Evolutionary conservation across 306 rosid species (phyloP), one percentile per base, ranked within the genome.

Genomic region (Aeschynomene evenia): DNA sequence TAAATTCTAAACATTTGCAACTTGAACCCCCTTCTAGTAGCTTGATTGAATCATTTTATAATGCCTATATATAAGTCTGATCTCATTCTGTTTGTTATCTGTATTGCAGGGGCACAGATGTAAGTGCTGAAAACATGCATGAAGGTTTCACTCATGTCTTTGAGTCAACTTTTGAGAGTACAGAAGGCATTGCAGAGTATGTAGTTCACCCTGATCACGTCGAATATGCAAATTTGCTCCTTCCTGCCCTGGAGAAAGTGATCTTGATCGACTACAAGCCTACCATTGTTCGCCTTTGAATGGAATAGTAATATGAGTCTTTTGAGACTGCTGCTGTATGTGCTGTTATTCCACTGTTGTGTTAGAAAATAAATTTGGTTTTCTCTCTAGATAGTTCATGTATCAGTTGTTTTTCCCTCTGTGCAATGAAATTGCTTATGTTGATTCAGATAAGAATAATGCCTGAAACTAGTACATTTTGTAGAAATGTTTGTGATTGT

Each of bases 71-170:
- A 4, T 14, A 53, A 20, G 9, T 46, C 24, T 59, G 6, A 4
- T 40, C n/a, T 45, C 20, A 45, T 14, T 58, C 0, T 54, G 16
- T 75, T 15, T 9, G 23, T 54, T 46, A 43, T 28, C 53, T 60
- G 63, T 68, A 56, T 63, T 68, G 55, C 79, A 89, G 96, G 86
- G 96, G 96, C 36, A 89, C 53, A 63, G 95, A 92, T 70, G 80
- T 89, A 62, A 87, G 96, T 84, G 72, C 66, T 46, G 93, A 89
- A 70, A 92, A 88, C 57, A 5, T 86, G 76, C 95, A 92, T 79
- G 89, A 89, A 71, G 98, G 98, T 64, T 89, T 78, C 77, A 89
- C 98, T 74, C 96, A 92, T 76, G 71, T 88, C 4, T 92, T 89
- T 42, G 98, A 89, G 73, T 89, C 98, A 12, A 92, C 86, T 55